Conservation (phyloP, 2,329 filamentous ascomycete species). For the Ceratocystis destructans region DNA sequence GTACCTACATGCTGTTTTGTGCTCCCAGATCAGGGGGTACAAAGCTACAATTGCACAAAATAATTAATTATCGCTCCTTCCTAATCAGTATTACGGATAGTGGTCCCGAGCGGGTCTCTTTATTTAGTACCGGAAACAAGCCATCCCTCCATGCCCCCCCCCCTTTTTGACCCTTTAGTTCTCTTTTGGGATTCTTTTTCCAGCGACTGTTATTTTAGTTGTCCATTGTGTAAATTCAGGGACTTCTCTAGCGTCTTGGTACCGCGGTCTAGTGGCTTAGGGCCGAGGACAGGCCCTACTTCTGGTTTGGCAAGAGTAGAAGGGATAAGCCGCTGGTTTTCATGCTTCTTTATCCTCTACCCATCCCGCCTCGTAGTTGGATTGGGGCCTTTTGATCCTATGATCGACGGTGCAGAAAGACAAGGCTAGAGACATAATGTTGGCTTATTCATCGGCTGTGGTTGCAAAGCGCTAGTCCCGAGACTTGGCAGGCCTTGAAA, state of each 20-base stretch:
- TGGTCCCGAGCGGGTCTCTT: slow-evolving; percentile 7
- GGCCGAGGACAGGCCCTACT: too few relatives aligned
- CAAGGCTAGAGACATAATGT: not conserved
- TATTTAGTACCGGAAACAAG: not conserved
- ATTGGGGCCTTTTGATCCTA: not conserved
- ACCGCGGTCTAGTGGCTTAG: too few relatives aligned
- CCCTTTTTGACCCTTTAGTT: not conserved
- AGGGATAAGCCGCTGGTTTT: not conserved
- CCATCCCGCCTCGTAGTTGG: not conserved
- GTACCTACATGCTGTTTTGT: not conserved
- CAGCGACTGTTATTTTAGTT: not conserved
- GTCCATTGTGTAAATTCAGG: not conserved
- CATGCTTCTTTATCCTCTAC: not conserved
- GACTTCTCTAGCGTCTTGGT: not conserved
- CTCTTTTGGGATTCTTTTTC: not conserved
- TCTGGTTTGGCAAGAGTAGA: not conserved
- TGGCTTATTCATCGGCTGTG: not conserved
- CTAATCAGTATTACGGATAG: not conserved
- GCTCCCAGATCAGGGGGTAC: not conserved
- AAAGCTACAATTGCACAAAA: not conserved
- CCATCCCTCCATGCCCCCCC: not conserved
- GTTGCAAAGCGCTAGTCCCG: not conserved
- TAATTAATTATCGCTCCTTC: not conserved
- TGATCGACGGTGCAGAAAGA: slow-evolving; percentile 1
- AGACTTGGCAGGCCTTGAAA: not conserved